phyloP scores from a whole-genome alignment of 2,329 filamentous ascomycete genomes.

The Aspergillus pseudotamarii region DNA sequence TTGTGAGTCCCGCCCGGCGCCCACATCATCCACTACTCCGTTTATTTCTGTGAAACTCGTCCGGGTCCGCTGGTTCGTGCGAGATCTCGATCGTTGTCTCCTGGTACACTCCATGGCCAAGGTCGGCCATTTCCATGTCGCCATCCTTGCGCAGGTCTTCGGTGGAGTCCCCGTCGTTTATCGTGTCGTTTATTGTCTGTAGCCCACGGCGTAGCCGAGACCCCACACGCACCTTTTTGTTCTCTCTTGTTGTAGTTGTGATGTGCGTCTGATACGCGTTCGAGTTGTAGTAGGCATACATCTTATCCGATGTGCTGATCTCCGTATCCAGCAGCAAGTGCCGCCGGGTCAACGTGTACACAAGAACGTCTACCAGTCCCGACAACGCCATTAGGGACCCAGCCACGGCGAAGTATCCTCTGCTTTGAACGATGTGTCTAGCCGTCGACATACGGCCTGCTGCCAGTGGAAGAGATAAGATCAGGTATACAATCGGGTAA shows the following conservation, averaged over 20 bases:
- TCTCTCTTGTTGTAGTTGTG: slow-evolving; percentile 20
- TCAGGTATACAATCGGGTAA: slow-evolving; percentile 56
- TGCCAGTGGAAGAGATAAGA: slow-evolving; percentile 65
- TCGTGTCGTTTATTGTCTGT: slow-evolving; percentile 20
- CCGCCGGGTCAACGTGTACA: slow-evolving; percentile 60
- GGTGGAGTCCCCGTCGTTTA: slow-evolving; percentile 45
- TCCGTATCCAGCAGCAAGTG: slow-evolving; percentile 57
- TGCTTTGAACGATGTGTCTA: slow-evolving; percentile 34
- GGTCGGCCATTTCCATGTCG: slow-evolving; percentile 34
- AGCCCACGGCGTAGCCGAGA: slow-evolving; percentile 26
- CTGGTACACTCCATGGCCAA: slow-evolving; percentile 42
- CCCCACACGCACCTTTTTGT: slow-evolving; percentile 20
- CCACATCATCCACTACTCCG: slow-evolving; percentile 8
- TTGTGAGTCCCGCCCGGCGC: background rate
- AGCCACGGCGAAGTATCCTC: slow-evolving; percentile 53
- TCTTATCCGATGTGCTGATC: slow-evolving; percentile 29
- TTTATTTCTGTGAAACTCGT: slow-evolving; percentile 13
- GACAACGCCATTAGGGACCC: slow-evolving; percentile 60
- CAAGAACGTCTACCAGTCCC: slow-evolving; percentile 59
- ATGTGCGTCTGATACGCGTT: slow-evolving; percentile 32
- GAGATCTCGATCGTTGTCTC: slow-evolving; percentile 48
- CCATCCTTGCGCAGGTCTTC: slow-evolving; percentile 40
- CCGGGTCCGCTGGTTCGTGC: slow-evolving; percentile 33
- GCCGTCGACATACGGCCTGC: slow-evolving; percentile 46
- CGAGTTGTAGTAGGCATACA: slow-evolving; percentile 33